A percentile compares a stretch with the other conserved stretches of the same genome.
These are phyloP conservation scores for Arachis monticola DNA, from an alignment of 331 rosid species.

Conservation along the genomic window DNA sequence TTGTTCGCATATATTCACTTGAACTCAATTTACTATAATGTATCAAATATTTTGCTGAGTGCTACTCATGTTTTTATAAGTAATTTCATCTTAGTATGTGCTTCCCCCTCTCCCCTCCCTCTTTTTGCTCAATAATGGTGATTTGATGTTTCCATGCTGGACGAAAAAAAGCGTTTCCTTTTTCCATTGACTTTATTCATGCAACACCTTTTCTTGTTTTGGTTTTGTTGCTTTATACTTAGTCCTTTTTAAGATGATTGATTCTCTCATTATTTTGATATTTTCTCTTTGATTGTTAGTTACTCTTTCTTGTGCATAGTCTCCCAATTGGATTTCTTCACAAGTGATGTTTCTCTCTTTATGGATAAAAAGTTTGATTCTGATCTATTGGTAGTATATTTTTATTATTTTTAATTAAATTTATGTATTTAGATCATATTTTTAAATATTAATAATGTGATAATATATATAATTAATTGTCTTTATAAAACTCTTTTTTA, in stretches of 20 bases:
- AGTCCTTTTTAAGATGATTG: slow-evolving; percentile 24
- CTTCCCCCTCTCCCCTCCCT: neutral
- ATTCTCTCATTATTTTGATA: slow-evolving; percentile 22
- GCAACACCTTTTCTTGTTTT: slow-evolving; percentile 1
- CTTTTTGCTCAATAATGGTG: neutral
- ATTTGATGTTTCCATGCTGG: neutral
- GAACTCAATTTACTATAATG: neutral
- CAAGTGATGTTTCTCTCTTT: slow-evolving; percentile 10
- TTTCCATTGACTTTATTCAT: neutral
- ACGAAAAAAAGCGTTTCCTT: neutral
- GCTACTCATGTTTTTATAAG: neutral
- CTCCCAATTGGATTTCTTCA: slow-evolving; percentile 38
- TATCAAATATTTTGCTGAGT: neutral
- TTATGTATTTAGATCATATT: neutral
- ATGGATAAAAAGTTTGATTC: too few species aligned
- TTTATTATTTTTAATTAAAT: neutral
- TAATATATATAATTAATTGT: too few species aligned
- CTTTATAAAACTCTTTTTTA: too few species aligned
- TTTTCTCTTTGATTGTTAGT: slow-evolving; percentile 28
- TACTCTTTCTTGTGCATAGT: slow-evolving; percentile 37
- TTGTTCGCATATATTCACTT: too few species aligned
- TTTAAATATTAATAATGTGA: too few species aligned
- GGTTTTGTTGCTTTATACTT: slow-evolving; percentile 34
- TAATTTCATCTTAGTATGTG: neutral
- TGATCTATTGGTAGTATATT: too few species aligned